Base-by-base conservation (phyloP, 2,329 filamentous ascomycete species). In the Verticillium nonalfalfae region DNA sequence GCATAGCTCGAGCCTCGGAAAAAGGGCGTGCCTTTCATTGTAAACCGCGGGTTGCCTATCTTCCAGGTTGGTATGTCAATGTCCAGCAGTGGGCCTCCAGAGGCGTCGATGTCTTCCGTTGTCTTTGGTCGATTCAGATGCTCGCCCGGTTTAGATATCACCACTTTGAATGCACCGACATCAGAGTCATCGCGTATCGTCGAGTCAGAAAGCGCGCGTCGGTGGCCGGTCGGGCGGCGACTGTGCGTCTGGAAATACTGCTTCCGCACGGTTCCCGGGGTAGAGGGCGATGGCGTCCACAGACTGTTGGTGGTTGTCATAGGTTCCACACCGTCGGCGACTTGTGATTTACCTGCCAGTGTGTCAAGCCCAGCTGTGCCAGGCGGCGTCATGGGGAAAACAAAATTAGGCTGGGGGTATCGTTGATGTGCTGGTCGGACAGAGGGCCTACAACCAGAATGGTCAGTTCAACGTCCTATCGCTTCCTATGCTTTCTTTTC, bases 41-140 rank as follows among this genome's bases (percentile, higher is more conserved):
- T 94, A 74, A 97, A 96, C 62, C 87, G 85, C 18, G 92, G 91
- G 1, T 89, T 90, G 13, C 93, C 93, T 61, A 97, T 79, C 66
- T 88, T 88, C 81, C 93, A 96, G 61, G 90, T 89, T 39, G 93
- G 93, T 58, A 97, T 96, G 26, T 87, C 81, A 54, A 94, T 83
- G 67, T 93, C 85, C 58, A 96, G 79, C 39, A 86, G 76, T 13
- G 85, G 86, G 45, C 79, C 74, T 50, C 72, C 70, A 18, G 74
- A 67, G 13, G 71, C 66, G 66, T 80, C 76, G 54, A 82, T 62
- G 67, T 85, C 84, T 69, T 89, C 86, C 64, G 85, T 81, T 5
- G 86, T 89, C 70, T 83, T 89, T 33, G 87, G 84, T 59, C 85
- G 82, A 50, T 73, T 26, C 26, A 26, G 70, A 35, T 85, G 84